Evolutionary conservation across 164 flowering plant species (phyloP), one percentile per base, ranked within the genome.

Genomic region (Annona cherimola): DNA sequence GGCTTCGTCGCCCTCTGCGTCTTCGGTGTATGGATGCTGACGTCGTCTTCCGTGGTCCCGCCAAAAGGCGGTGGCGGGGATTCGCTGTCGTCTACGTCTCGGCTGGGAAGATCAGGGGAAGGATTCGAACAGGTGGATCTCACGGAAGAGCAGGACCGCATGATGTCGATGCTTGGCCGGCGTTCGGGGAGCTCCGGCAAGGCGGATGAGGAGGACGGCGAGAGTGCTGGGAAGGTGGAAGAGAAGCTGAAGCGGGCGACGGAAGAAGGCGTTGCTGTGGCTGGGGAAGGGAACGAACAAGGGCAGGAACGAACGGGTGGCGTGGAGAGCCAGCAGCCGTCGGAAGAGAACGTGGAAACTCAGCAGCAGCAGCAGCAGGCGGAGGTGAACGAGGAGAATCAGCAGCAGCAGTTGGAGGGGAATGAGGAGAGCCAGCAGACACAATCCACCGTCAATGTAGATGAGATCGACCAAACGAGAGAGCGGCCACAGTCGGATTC

Each of bases 21-120:
- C 35, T 55, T 90, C 1, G 94, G 87, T 8, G 77, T 90, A 1
- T 94, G 93, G 92, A 84, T 90, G 85, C 82, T 89, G 2, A 83
- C 90, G 43, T 85, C 89, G 35, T 79, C 87, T 71, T 76, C 89
- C n/a, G 50, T 82, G 2, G 46, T 71, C 5, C 77, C 91, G 0
- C 72, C 79, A 12, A 54, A 60, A 61, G 41, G 7, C 43, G 45
- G 63, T 2, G 4, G 43, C 3, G 4, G 41, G 46, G 11, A n/a
- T 1, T 5, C 35, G 2, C 9, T 61, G 16, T 26, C 20, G 12
- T n/a, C 68, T 12, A 16, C 73, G 45, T 3, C 74, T 45, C 74
- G 46, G 6, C 3, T 42, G 40, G 1, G 62, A 63, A 71, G 69
- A 65, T 70, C 61, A 9, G 41, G 42, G 19, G 18, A 45, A 35